A percentile compares a stretch with the other conserved stretches of the same genome.
These are phyloP conservation scores for Phytopythium ostracodes DNA, from an alignment of 352 stramenopile genomes.

Conservation along the genomic window DNA sequence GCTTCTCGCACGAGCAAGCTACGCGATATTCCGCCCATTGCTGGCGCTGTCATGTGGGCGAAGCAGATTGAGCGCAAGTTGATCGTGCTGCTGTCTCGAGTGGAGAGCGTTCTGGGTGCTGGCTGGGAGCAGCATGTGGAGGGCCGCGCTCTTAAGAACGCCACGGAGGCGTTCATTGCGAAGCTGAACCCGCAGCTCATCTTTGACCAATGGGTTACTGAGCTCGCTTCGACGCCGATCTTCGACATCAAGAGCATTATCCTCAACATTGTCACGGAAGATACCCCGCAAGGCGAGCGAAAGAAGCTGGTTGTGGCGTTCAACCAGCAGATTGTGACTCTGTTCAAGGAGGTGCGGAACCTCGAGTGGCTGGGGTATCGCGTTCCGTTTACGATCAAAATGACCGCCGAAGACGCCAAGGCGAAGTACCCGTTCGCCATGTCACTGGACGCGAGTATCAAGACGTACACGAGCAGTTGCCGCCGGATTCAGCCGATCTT, in stretches of 20 bases:
- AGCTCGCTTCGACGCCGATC: constrained; percentile 87
- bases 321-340: constrained; percentile 96
- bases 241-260: constrained; percentile 92
- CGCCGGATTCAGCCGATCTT: constrained; percentile 83
- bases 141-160: constrained; percentile 94
- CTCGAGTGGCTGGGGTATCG: constrained; percentile 97
- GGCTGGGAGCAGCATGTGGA: constrained; percentile 98
- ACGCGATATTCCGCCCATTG: constrained; percentile 96
- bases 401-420: constrained; percentile 96
- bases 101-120: constrained; percentile 95
- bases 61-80: constrained; percentile 99
- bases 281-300: constrained; percentile 59
- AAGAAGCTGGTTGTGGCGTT: constrained; percentile 90
- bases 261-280: constrained; percentile 85
- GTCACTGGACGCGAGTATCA: constrained; percentile 95
- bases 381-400: constrained; percentile 94
- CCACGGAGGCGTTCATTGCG: constrained; percentile 80
- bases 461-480: constrained; percentile 89
- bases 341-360: constrained; percentile 99
- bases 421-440: constrained; percentile 97
- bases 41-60: constrained; percentile 98
- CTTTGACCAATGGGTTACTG: constrained; percentile 94
- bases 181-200: constrained; percentile 90
- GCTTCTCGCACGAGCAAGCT: constrained; percentile 93
- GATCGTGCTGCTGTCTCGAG: constrained; percentile 93